A percentile compares a stretch with the other conserved stretches of the same genome.
Evolutionary conservation across 352 stramenopile genomes (phyloP).

Genomic region (Globisporangium middletonii): DNA sequence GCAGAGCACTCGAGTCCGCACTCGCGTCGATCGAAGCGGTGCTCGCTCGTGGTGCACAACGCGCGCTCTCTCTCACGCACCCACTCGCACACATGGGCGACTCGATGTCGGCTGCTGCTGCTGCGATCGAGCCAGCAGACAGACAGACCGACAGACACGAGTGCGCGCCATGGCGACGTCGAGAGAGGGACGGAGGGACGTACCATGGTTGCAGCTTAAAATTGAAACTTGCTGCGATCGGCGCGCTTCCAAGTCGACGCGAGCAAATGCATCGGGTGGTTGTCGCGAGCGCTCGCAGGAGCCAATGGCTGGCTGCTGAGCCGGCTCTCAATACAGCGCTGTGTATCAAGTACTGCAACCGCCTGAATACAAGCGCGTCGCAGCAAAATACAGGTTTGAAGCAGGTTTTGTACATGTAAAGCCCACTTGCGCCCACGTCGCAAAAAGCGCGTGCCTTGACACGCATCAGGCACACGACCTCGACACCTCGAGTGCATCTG

Average conservation of each 20-base stretch:
- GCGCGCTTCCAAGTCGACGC: no score
- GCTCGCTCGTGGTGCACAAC: not conserved
- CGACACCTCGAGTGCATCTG: not conserved
- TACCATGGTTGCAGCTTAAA: conserved; percentile 87
- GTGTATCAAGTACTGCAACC: no score
- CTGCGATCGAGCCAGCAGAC: not conserved
- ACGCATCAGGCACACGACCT: not conserved
- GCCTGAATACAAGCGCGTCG: no score
- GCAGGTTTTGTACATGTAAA: no score
- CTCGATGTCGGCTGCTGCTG: not conserved
- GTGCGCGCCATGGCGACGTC: not conserved
- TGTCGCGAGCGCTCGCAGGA: conserved; percentile 25
- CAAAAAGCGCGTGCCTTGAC: conserved; percentile 5
- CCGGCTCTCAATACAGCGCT: no score
- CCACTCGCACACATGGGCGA: not conserved
- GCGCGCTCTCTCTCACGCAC: conserved; percentile 6
- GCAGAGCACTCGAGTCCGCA: not conserved
- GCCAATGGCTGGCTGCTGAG: no score
- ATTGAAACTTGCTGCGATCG: conserved; percentile 63
- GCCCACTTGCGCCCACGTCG: no score
- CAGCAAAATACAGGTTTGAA: no score
- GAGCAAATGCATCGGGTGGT: conserved; percentile 13
- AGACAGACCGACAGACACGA: conserved; percentile 3
- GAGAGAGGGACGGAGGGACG: conserved; percentile 18
- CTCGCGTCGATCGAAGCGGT: not conserved